phyloP scores from a whole-genome alignment of 1,139 yeast species.

The Protomyces lactucae-debilis region DNA sequence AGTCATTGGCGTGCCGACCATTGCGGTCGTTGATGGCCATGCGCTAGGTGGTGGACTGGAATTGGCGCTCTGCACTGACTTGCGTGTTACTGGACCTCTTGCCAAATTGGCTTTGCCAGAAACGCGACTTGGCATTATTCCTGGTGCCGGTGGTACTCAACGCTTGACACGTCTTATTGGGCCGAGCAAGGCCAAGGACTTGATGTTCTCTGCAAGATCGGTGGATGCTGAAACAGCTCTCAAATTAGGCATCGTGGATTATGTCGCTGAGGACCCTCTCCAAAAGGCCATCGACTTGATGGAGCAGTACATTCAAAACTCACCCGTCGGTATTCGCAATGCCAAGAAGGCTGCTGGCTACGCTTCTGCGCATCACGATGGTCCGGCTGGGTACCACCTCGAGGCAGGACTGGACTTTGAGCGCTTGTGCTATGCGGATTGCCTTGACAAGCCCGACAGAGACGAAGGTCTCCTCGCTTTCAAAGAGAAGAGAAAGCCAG shows the following conservation, averaged over 20 bases:
- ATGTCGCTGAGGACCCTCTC: background rate
- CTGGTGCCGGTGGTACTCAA: constrained; percentile 25
- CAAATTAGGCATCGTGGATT: background rate
- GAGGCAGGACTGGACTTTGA: constrained; percentile 14
- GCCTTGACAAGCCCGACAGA: constrained; percentile 12
- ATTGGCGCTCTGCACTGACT: constrained; percentile 14
- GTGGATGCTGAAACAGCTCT: constrained; percentile 6
- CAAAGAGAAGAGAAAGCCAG: constrained; percentile 23
- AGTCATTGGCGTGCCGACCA: constrained; percentile 5
- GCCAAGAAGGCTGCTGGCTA: constrained; percentile 16
- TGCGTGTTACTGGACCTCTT: constrained; percentile 11
- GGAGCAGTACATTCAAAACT: constrained; percentile 8
- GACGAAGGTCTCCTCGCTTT: constrained; percentile 20
- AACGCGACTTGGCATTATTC: constrained; percentile 21
- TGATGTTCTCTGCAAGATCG: constrained; percentile 16
- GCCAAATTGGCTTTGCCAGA: constrained; percentile 17
- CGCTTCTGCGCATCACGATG: background rate
- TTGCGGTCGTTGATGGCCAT: constrained; percentile 15
- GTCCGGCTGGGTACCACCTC: constrained; percentile 3
- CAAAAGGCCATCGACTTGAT: constrained; percentile 3
- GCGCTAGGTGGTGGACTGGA: constrained; percentile 23
- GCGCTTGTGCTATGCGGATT: constrained; percentile 6
- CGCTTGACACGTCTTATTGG: constrained; percentile 18
- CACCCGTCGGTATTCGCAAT: constrained; percentile 11
- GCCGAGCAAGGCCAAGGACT: constrained; percentile 8